A percentile compares a stretch with the other conserved stretches of the same genome.
phyloP scores from a whole-genome alignment of 306 rosid genomes.

The Prinsepia uniflora region DNA sequence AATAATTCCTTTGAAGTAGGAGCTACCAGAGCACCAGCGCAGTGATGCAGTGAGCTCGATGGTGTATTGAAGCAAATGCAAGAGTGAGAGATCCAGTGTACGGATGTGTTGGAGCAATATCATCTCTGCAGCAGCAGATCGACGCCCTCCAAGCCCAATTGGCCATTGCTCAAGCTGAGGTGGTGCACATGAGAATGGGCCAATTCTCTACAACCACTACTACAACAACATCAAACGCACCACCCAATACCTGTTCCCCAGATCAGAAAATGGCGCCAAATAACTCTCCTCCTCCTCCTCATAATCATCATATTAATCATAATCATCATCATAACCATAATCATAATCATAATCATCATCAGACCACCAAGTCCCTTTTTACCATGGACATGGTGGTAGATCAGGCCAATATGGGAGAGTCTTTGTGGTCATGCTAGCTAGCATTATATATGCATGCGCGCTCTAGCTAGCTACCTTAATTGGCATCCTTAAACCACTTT shows the following conservation, averaged over 20 bases:
- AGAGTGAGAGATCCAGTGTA: conserved; percentile 90
- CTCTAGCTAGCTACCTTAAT: conserved; percentile 13
- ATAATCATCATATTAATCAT: not conserved
- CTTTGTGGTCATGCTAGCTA: conserved; percentile 70
- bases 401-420: conserved; percentile 56
- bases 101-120: conserved; percentile 93
- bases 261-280: not conserved
- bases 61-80: conserved; percentile 95
- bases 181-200: conserved; percentile 61
- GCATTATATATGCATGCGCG: no score
- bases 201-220: conserved; percentile 33
- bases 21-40: conserved; percentile 73
- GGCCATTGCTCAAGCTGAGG: conserved; percentile 77
- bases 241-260: not conserved
- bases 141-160: conserved; percentile 72
- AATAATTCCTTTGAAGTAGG: conserved; percentile 36
- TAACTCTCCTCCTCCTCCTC: conserved; percentile 28
- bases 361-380: conserved; percentile 60
- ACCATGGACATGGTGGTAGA: conserved; percentile 54
- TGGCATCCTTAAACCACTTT: conserved; percentile 19
- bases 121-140: conserved; percentile 82
- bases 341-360: conserved; percentile 3
- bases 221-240: not conserved
- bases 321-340: not conserved
- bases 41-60: conserved; percentile 94